These are phyloP conservation scores for Fusarium verticillioides DNA, from an alignment of 2,329 filamentous ascomycete species.

Conservation along the genomic window DNA sequence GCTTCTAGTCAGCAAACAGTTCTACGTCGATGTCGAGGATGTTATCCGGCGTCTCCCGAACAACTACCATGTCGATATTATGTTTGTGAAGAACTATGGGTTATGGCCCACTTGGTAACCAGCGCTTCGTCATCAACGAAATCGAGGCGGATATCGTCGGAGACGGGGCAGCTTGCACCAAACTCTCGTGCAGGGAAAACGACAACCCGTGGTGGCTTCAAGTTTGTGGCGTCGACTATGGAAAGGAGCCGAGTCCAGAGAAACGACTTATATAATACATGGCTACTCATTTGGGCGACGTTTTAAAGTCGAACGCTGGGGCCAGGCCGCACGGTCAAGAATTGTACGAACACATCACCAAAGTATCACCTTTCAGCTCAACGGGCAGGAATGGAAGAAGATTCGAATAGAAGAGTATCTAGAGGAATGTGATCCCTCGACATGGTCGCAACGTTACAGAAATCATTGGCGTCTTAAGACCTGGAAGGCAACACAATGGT, in stretches of 20 bases:
- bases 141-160: slow-evolving; percentile 4
- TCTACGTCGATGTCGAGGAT: neutral
- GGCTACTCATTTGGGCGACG: rapidly evolving
- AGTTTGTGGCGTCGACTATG: rapidly evolving
- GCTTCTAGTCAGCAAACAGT: slow-evolving; percentile 5
- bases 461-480: neutral
- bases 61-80: slow-evolving; percentile 18
- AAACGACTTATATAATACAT: neutral
- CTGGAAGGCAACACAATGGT: neutral
- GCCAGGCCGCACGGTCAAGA: too few species aligned
- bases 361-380: too few species aligned
- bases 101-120: slow-evolving; percentile 9
- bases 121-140: neutral
- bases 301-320: neutral
- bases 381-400: too few species aligned
- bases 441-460: neutral
- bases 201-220: neutral
- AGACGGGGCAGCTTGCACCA: slow-evolving; percentile 1
- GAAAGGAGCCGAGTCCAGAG: neutral
- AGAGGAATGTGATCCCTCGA: neutral
- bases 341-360: too few species aligned
- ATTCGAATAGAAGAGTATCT: too few species aligned
- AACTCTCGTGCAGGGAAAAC: neutral
- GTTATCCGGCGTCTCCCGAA: neutral
- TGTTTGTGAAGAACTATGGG: slow-evolving; percentile 13